A percentile compares a stretch with the other conserved stretches of the same genome.
Conservation (phyloP, 306 rosid genomes). For the Prosopis cineraria region DNA sequence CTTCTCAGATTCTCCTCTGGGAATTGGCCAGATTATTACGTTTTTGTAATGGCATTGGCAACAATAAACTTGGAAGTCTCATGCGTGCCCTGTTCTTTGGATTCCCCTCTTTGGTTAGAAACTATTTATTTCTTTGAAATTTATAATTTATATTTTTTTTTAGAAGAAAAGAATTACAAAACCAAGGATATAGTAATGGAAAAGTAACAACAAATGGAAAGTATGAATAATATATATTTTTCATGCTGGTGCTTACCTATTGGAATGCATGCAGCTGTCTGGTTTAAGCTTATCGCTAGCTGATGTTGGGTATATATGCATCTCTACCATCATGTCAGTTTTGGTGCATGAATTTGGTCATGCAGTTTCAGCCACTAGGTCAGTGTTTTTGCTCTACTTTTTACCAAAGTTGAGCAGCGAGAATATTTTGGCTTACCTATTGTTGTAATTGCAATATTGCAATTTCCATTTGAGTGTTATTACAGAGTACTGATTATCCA, state of each 20-base stretch:
- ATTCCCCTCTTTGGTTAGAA: slow-evolving; percentile 49
- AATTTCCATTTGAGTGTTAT: neutral
- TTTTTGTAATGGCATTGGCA: slow-evolving; percentile 36
- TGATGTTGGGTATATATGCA: slow-evolving; percentile 56
- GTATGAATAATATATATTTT: slow-evolving; percentile 1
- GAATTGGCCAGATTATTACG: slow-evolving; percentile 53
- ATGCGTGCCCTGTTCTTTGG: slow-evolving; percentile 48
- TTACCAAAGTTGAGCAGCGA: neutral
- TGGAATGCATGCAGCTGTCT: slow-evolving; percentile 38
- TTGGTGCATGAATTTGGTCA: slow-evolving; percentile 78
- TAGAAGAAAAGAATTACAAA: neutral
- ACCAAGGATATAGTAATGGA: neutral
- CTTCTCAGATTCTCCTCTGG: slow-evolving; percentile 62
- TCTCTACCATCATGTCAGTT: slow-evolving; percentile 71
- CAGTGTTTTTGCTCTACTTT: slow-evolving; percentile 28
- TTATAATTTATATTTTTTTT: neutral
- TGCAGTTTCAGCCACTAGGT: slow-evolving; percentile 86
- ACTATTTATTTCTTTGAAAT: slow-evolving; percentile 14
- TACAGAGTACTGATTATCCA: slow-evolving; percentile 13
- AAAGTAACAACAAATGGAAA: slow-evolving; percentile 1
- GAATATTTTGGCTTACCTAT: neutral
- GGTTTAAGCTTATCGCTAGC: slow-evolving; percentile 47
- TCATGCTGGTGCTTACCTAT: neutral
- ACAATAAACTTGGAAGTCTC: slow-evolving; percentile 35
- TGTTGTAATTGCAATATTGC: neutral